These are phyloP conservation scores for Pseudozyma tsukubaensis DNA, from an alignment of 1,284 basidiomycete species.

Conservation along the genomic window DNA sequence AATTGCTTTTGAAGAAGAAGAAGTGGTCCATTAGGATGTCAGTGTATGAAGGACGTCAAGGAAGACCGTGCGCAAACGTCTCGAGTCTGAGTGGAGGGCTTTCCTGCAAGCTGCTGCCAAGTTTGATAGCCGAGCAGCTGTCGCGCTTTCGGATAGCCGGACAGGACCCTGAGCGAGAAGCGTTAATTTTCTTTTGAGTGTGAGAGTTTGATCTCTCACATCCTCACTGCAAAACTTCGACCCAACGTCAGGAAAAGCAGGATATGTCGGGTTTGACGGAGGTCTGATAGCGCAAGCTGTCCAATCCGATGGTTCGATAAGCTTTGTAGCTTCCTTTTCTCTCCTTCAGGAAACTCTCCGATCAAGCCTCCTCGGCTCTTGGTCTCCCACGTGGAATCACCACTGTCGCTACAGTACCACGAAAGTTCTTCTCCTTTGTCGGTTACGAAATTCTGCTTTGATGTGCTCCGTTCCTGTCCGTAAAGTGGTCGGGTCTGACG, in stretches of 20 bases:
- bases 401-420: background rate
- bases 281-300: background rate
- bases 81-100: constrained; percentile 7
- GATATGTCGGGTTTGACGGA: constrained; percentile 32
- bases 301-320: constrained; percentile 3
- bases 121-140: background rate
- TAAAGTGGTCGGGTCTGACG: constrained; percentile 15
- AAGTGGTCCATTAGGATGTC: background rate
- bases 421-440: background rate
- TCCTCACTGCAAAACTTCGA: background rate
- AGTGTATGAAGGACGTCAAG: background rate
- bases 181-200: too few relatives aligned
- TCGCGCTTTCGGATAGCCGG: too few relatives aligned
- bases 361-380: background rate
- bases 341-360: constrained; percentile 7
- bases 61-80: background rate
- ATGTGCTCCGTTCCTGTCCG: constrained; percentile 1
- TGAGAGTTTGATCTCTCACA: too few relatives aligned
- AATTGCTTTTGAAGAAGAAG: too few relatives aligned
- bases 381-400: constrained; percentile 1
- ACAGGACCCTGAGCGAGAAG: too few relatives aligned
- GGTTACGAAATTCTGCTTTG: background rate
- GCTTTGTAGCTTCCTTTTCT: background rate
- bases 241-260: background rate
- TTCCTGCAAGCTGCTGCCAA: background rate